These are phyloP conservation scores for Kluyveromyces starmeri DNA, from an alignment of 805 yeast genomes.

Conservation along the genomic window DNA sequence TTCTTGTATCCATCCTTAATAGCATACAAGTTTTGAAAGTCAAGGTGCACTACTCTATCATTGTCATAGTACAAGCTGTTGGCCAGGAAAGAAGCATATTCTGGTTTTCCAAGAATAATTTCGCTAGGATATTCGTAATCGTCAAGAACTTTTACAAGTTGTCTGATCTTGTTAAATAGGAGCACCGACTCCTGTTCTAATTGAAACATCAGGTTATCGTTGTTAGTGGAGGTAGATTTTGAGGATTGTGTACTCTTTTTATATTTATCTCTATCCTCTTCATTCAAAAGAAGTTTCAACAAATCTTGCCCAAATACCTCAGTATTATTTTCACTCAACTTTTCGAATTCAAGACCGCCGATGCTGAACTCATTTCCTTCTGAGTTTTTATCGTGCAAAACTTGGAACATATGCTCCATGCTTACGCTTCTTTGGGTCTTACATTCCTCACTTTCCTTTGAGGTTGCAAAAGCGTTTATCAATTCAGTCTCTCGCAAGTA, in stretches of 20 bases:
- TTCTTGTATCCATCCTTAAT: slow-evolving; percentile 8
- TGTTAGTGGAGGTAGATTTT: neutral
- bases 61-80: slow-evolving; percentile 12
- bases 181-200: slow-evolving; percentile 21
- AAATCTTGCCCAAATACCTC: slow-evolving; percentile 27
- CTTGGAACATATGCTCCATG: slow-evolving; percentile 11
- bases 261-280: slow-evolving; percentile 6
- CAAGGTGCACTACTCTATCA: slow-evolving; percentile 9
- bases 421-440: slow-evolving; percentile 6
- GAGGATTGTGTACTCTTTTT: neutral
- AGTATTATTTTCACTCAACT: slow-evolving; percentile 23
- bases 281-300: slow-evolving; percentile 14
- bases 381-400: slow-evolving; percentile 6
- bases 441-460: slow-evolving; percentile 13
- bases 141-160: slow-evolving; percentile 17
- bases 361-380: slow-evolving; percentile 12
- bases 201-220: slow-evolving; percentile 10
- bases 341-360: slow-evolving; percentile 28
- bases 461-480: slow-evolving; percentile 34
- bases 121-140: slow-evolving; percentile 23
- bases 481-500: slow-evolving; percentile 52
- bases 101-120: slow-evolving; percentile 10
- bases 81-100: slow-evolving; percentile 13
- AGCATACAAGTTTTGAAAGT: slow-evolving; percentile 8
- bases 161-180: slow-evolving; percentile 16